phyloP scores from a whole-genome alignment of 176 grass and related monocot genomes.

The Aegilops speltoides region DNA sequence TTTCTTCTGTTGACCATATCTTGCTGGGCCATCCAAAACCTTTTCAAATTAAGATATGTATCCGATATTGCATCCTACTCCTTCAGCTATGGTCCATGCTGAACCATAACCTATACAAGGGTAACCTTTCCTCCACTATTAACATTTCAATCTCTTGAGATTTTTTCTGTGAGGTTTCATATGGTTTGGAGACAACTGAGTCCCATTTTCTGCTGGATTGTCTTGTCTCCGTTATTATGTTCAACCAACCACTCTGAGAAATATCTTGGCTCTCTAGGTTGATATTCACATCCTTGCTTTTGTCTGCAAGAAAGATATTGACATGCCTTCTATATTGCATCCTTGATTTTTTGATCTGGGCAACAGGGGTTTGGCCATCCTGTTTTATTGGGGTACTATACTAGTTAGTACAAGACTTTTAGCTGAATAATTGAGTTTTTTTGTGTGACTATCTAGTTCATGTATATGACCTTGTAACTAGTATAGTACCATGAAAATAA shows the following conservation, averaged over 20 bases:
- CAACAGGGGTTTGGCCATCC: too few relatives aligned
- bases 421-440: too few relatives aligned
- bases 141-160: background rate
- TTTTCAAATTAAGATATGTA: slow-evolving; percentile 10
- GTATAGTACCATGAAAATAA: too few relatives aligned
- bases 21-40: slow-evolving; percentile 3
- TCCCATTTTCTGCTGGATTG: background rate
- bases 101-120: background rate
- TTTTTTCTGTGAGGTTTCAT: background rate
- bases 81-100: background rate
- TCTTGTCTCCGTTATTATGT: background rate
- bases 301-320: background rate
- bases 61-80: background rate
- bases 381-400: too few relatives aligned
- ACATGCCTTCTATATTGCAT: background rate
- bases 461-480: too few relatives aligned
- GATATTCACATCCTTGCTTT: background rate
- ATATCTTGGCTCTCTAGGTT: background rate
- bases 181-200: background rate
- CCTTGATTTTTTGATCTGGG: too few relatives aligned
- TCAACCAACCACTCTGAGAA: background rate
- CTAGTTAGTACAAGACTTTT: too few relatives aligned
- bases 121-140: too few relatives aligned
- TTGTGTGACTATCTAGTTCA: too few relatives aligned
- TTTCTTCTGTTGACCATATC: slow-evolving; percentile 8